These are phyloP conservation scores for Phialemonium atrogriseum DNA, from an alignment of 2,329 filamentous ascomycete genomes.

Conservation along the genomic window DNA sequence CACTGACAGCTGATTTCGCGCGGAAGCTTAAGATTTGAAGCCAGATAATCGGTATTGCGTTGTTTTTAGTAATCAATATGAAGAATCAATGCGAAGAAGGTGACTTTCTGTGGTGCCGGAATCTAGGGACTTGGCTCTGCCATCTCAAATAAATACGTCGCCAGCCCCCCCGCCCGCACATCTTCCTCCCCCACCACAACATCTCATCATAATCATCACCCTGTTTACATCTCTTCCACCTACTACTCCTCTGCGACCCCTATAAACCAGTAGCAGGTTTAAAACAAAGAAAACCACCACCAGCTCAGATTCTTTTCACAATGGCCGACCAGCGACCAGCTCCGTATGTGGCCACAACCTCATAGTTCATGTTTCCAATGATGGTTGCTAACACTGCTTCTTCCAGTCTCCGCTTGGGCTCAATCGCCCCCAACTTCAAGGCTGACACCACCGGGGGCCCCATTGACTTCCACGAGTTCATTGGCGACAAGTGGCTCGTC, in stretches of 20 bases:
- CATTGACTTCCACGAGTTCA: conserved; percentile 77
- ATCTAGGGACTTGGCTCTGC: too few species aligned
- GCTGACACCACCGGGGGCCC: conserved; percentile 71
- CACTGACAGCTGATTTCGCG: conserved; percentile 2
- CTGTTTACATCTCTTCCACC: conserved; percentile 6
- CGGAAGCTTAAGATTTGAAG: conserved; percentile 1
- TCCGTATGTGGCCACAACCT: too few species aligned
- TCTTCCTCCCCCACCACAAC: neutral
- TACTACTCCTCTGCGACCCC: neutral
- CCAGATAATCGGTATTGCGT: conserved; percentile 1
- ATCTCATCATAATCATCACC: neutral
- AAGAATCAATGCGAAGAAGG: conserved; percentile 12
- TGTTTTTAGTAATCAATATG: conserved; percentile 6
- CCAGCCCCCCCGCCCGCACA: neutral
- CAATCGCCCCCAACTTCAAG: conserved; percentile 70
- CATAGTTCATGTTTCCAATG: too few species aligned
- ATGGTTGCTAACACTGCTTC: neutral
- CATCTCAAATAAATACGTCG: too few species aligned
- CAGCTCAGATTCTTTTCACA: too few species aligned
- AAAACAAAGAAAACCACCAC: too few species aligned
- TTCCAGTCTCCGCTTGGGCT: conserved; percentile 54
- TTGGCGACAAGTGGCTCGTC: conserved; percentile 71
- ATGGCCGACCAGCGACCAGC: too few species aligned
- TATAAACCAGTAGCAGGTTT: neutral
- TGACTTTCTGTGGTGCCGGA: conserved; percentile 22